phyloP scores from a whole-genome alignment of 176 grass and related monocot genomes.

The Zea luxurians region DNA sequence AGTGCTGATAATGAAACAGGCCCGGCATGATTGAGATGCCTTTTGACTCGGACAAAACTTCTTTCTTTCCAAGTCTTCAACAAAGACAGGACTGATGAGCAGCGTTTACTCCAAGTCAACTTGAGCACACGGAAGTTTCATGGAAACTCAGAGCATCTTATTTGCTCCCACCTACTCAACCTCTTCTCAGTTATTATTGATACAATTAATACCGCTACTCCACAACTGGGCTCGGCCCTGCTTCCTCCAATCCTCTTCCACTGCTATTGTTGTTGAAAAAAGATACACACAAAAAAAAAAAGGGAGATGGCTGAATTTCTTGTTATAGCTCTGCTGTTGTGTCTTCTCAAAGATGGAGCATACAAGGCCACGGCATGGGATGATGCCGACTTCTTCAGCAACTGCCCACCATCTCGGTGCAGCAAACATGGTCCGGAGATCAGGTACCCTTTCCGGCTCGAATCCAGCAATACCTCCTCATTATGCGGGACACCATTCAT shows the following conservation, averaged over 20 bases:
- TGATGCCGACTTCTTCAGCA: neutral
- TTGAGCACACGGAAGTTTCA: neutral
- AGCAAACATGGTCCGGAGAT: neutral
- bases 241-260: neutral
- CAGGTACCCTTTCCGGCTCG: neutral
- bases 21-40: neutral
- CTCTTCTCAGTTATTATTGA: no score
- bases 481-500: slow-evolving; percentile 28
- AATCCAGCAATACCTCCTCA: neutral
- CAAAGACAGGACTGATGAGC: neutral
- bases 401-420: neutral
- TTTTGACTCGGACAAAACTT: neutral
- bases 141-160: neutral
- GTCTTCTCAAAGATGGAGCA: neutral
- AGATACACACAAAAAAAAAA: neutral
- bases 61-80: neutral
- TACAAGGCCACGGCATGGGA: neutral
- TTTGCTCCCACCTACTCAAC: neutral
- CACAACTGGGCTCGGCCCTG: no score
- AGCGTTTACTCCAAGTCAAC: neutral
- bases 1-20: no score
- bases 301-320: neutral
- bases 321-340: neutral
- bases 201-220: no score
- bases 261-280: neutral